Percentiles rank a stretch among this genome's conserved stretches.
phyloP scores from a whole-genome alignment of 176 grass and related monocot genomes.

The Saccharum officinarum region DNA sequence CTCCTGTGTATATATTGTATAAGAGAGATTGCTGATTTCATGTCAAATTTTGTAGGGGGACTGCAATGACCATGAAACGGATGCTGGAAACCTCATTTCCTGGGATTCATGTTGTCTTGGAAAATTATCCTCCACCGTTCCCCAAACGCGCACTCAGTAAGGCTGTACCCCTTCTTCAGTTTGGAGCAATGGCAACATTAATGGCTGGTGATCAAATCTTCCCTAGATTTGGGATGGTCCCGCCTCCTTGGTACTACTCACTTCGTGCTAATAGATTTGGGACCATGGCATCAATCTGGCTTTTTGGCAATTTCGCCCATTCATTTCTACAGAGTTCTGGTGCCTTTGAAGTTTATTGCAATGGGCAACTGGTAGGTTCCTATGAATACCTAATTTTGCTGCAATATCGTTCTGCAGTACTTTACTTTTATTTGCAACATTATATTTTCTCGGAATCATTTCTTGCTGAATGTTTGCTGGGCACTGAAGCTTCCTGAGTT shows the following conservation, averaged over 20 bases:
- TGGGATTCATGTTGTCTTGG: constrained; percentile 73
- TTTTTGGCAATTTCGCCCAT: constrained; percentile 86
- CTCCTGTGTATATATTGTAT: neutral
- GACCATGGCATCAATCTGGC: constrained; percentile 83
- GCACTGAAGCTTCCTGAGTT: neutral
- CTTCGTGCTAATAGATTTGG: constrained; percentile 96
- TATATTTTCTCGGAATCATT: neutral
- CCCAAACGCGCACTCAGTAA: constrained; percentile 84
- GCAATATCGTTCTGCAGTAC: neutral
- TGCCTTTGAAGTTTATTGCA: constrained; percentile 96
- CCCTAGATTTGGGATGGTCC: constrained; percentile 87
- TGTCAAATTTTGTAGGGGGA: constrained; percentile 66
- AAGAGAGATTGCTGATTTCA: constrained; percentile 5
- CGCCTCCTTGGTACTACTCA: constrained; percentile 80
- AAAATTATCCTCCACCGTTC: constrained; percentile 90
- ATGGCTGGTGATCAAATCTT: constrained; percentile 96
- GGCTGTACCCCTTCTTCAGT: constrained; percentile 81
- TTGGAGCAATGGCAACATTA: constrained; percentile 80
- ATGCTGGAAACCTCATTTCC: constrained; percentile 88
- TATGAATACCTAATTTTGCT: constrained; percentile 23
- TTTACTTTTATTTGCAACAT: neutral
- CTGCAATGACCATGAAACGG: constrained; percentile 79
- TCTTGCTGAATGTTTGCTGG: neutral
- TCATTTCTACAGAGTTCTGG: constrained; percentile 91
- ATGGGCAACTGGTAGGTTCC: constrained; percentile 81